Percentiles rank a stretch among this genome's conserved stretches.
Conservation (phyloP, 2,329 filamentous ascomycete genomes). For the Trichoderma polysporum region DNA sequence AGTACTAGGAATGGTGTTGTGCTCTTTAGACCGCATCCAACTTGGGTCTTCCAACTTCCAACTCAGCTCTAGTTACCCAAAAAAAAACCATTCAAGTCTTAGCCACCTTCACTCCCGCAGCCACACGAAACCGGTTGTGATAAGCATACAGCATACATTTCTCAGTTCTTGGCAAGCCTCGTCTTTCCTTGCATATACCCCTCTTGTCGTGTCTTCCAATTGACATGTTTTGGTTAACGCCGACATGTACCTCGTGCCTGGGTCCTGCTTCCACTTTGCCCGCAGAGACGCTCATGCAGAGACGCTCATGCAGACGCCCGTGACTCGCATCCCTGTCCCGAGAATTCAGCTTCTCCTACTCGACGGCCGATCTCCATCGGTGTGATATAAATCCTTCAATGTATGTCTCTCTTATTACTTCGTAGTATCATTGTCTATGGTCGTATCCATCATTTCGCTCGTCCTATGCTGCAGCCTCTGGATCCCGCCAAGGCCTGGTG, state of each 20-base stretch:
- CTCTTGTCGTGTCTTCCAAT: neutral
- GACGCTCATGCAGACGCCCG: slow-evolving; percentile 19
- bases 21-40: too few relatives aligned
- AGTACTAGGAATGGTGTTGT: too few relatives aligned
- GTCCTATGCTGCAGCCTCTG: slow-evolving; percentile 2
- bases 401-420: neutral
- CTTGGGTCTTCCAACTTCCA: neutral
- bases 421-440: neutral
- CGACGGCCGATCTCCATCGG: neutral
- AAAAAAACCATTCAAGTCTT: neutral
- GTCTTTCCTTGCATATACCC: neutral
- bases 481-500: neutral
- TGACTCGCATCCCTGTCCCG: slow-evolving; percentile 12
- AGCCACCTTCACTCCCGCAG: neutral
- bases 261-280: neutral
- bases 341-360: neutral
- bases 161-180: slow-evolving; percentile 2
- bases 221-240: neutral
- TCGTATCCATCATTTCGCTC: slow-evolving; percentile 9
- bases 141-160: neutral
- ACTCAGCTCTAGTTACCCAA: neutral
- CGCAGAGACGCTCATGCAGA: slow-evolving; percentile 9
- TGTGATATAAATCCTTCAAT: slow-evolving; percentile 8
- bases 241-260: neutral
- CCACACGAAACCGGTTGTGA: neutral